Conservation (phyloP, 768 basidiomycete genomes). For the Tulasnella sp. region DNA sequence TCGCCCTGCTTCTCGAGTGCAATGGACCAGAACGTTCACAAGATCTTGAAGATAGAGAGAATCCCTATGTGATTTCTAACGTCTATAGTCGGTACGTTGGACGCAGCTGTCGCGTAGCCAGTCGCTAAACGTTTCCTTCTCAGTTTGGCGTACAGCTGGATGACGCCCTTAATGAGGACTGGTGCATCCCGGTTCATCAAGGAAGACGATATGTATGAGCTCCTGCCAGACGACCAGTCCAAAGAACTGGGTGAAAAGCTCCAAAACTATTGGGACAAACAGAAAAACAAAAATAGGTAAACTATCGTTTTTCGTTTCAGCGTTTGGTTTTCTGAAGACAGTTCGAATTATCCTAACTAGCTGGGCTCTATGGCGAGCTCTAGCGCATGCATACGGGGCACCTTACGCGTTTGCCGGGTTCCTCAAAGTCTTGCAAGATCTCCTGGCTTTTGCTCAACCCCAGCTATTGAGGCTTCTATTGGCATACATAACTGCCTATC, state of each 20-base stretch:
- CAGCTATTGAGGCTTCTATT: slow-evolving; percentile 71
- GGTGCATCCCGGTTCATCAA: slow-evolving; percentile 56
- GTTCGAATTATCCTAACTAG: slow-evolving; percentile 26
- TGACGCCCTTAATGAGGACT: slow-evolving; percentile 57
- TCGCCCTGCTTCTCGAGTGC: slow-evolving; percentile 54
- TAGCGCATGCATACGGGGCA: slow-evolving; percentile 65
- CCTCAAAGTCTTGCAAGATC: slow-evolving; percentile 71
- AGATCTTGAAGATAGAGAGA: slow-evolving; percentile 37
- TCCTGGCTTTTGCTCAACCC: slow-evolving; percentile 73
- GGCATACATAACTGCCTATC: slow-evolving; percentile 70
- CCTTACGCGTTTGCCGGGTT: slow-evolving; percentile 50
- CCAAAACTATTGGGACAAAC: slow-evolving; percentile 45
- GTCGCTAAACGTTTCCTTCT: background rate
- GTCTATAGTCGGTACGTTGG: slow-evolving; percentile 53
- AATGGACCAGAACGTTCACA: slow-evolving; percentile 47
- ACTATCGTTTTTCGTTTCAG: background rate
- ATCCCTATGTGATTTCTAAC: slow-evolving; percentile 63
- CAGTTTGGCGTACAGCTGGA: slow-evolving; percentile 63
- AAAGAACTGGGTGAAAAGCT: slow-evolving; percentile 51
- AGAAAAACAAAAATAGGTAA: slow-evolving; percentile 30
- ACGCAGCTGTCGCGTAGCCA: background rate
- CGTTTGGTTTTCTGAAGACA: slow-evolving; percentile 22
- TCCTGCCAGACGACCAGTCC: slow-evolving; percentile 57
- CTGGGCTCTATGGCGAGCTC: slow-evolving; percentile 54
- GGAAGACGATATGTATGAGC: slow-evolving; percentile 72